A percentile compares a stretch with the other conserved stretches of the same genome.
Evolutionary conservation across 164 flowering plant genomes (phyloP).

Genomic region (Macadamia tetraphylla): DNA sequence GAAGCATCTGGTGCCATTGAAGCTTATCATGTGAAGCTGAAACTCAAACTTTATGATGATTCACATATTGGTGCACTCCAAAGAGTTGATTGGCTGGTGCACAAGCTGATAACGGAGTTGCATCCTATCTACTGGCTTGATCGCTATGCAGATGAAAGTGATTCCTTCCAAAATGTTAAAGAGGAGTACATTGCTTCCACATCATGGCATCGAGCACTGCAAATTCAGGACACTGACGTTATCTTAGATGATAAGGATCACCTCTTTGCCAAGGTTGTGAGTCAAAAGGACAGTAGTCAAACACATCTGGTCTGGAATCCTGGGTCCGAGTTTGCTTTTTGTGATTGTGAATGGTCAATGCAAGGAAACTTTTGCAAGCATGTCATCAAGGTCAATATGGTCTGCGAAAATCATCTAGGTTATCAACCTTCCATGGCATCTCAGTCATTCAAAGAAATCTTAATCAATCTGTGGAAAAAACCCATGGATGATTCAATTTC

Average conservation of each 20-base stretch:
- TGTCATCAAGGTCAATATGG: conserved; percentile 83
- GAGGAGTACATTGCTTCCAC: conserved; percentile 84
- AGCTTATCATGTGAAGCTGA: conserved; percentile 89
- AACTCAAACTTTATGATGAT: conserved; percentile 76
- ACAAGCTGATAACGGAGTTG: conserved; percentile 85
- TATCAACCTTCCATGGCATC: conserved; percentile 62
- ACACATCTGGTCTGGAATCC: conserved; percentile 79
- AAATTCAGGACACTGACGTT: conserved; percentile 63
- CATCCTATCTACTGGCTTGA: conserved; percentile 94
- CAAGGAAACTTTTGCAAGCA: conserved; percentile 95
- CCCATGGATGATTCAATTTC: conserved; percentile 79
- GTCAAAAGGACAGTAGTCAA: conserved; percentile 50
- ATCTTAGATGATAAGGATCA: conserved; percentile 41
- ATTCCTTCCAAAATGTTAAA: conserved; percentile 76
- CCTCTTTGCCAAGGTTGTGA: conserved; percentile 67
- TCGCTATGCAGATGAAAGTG: conserved; percentile 86
- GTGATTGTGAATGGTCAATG: conserved; percentile 89
- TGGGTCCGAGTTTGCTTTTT: conserved; percentile 86
- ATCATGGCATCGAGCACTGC: conserved; percentile 83
- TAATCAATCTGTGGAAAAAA: conserved; percentile 42
- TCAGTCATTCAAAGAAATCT: conserved; percentile 49
- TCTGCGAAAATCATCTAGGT: conserved; percentile 37
- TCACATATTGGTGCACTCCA: conserved; percentile 83
- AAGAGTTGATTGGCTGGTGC: conserved; percentile 96
- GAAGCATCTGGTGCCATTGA: conserved; percentile 94